These are phyloP conservation scores for Sporothrix protearum DNA, from an alignment of 2,329 filamentous ascomycete genomes.

Conservation along the genomic window DNA sequence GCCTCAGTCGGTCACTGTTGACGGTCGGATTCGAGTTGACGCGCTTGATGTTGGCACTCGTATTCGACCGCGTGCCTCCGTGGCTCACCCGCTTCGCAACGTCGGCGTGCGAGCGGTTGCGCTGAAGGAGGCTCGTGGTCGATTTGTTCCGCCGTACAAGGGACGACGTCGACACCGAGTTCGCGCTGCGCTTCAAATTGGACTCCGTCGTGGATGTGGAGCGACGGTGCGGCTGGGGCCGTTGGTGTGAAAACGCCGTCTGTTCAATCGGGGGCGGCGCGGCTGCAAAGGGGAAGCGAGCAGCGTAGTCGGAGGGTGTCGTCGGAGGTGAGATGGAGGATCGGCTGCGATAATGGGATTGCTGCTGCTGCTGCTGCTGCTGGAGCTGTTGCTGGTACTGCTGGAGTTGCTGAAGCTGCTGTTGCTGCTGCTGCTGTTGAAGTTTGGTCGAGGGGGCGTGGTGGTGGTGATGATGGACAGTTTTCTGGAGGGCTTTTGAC, in stretches of 20 bases:
- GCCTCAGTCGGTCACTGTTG: conserved; percentile 32
- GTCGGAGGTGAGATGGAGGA: conserved; percentile 41
- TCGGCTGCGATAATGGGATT: conserved; percentile 37
- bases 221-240: conserved; percentile 44
- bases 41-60: conserved; percentile 47
- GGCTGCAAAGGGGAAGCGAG: conserved; percentile 27
- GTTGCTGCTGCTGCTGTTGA: conserved; percentile 22
- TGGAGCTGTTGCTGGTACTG: conserved; percentile 19
- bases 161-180: conserved; percentile 44
- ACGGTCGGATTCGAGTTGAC: conserved; percentile 50
- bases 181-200: conserved; percentile 43
- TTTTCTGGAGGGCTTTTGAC: conserved; percentile 50
- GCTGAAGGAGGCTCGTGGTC: conserved; percentile 56
- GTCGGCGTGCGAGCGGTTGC: conserved; percentile 58
- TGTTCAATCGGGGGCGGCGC: conserved; percentile 18
- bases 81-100: conserved; percentile 50
- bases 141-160: conserved; percentile 55
- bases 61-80: conserved; percentile 31
- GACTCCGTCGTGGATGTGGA: conserved; percentile 49
- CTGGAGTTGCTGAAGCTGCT: conserved; percentile 21
- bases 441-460: conserved; percentile 24
- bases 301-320: conserved; percentile 39
- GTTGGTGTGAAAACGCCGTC: conserved; percentile 26
- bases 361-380: conserved; percentile 23
- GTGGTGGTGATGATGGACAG: conserved; percentile 15